Base-by-base conservation (phyloP, 2,329 filamentous ascomycete species). In the Saccharata proteae region DNA sequence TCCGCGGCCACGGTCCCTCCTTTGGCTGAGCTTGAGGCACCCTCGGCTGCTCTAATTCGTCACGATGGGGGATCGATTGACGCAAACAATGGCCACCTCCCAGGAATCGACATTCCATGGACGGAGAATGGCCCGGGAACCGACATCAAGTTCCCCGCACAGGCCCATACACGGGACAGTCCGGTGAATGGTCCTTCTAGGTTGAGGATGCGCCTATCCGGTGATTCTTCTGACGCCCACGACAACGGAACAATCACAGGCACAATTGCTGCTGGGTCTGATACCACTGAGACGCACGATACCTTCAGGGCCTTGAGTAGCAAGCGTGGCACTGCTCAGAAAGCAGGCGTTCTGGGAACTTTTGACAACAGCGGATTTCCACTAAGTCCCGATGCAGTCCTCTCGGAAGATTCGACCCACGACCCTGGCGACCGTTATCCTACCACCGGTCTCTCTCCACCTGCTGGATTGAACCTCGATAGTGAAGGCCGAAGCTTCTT, bases 351-450 rank as follows among this genome's bases (percentile, higher is more conserved):
- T 7, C 19, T 7, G 26, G 27, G 12, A 26, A 21, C 10, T 5
- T 26, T 3, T 26, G 13, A 2, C 24, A 13, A 3, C 15, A 26
- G 9, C 24, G 13, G 24, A 26, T 16, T 9, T 26, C 16, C 13
- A 26, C 24, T 8, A 13, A 26, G n/a, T 9, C 24, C 24, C 8
- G 26, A 22, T 23, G 16, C 30, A 4, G 29, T 27, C 4, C 20
- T 34, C 6, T 26, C 29, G 4, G 33, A 35, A 8, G 26, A 16
- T 21, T 16, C 7, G 8, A 23, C 33, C n/a, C 28, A 30, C 18
- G 33, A 35, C 14, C 33, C 33, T 16, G 62, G 63, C 23, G 63
- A 66, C 35, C 59, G 63, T 16, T 67, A 67, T 41, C 63, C 63
- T 16, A 63, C 58, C 7, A 61, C 58, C 30, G 55, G 55, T 27